phyloP scores from a whole-genome alignment of 1,284 basidiomycete species.

The Prillingera fragicola region DNA sequence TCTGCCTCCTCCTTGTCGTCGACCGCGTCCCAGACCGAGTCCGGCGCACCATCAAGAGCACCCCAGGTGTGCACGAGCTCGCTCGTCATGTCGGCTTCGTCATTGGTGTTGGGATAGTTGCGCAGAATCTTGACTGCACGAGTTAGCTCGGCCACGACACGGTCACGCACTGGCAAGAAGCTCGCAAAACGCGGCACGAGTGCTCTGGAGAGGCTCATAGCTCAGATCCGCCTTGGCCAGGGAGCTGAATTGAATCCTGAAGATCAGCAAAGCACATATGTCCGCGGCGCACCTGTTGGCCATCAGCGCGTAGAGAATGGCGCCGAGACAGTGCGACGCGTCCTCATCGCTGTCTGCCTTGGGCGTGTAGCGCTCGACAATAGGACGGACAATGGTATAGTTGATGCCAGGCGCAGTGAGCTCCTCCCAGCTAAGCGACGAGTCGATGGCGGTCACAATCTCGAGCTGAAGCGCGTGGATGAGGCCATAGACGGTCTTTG shows the following conservation, averaged over 20 bases:
- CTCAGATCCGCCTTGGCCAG: slow-evolving; percentile 62
- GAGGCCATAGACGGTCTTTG: slow-evolving; percentile 30
- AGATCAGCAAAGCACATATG: slow-evolving; percentile 53
- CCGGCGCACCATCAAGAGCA: slow-evolving; percentile 70
- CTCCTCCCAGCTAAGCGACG: slow-evolving; percentile 74
- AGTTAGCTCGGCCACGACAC: neutral
- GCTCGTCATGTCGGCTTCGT: slow-evolving; percentile 63
- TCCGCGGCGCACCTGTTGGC: slow-evolving; percentile 36
- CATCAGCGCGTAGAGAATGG: slow-evolving; percentile 40
- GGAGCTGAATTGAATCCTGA: slow-evolving; percentile 44
- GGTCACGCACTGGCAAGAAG: slow-evolving; percentile 58
- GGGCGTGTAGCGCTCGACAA: slow-evolving; percentile 68
- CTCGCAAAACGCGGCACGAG: slow-evolving; percentile 73
- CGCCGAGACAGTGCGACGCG: slow-evolving; percentile 24
- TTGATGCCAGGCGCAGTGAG: slow-evolving; percentile 76
- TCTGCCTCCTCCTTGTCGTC: slow-evolving; percentile 55
- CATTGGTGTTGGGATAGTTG: slow-evolving; percentile 56
- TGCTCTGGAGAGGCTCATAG: slow-evolving; percentile 62
- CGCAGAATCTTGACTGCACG: slow-evolving; percentile 67
- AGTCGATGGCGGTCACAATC: slow-evolving; percentile 53
- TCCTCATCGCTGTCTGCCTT: slow-evolving; percentile 46
- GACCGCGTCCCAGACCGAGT: slow-evolving; percentile 61
- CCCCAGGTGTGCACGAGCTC: slow-evolving; percentile 73
- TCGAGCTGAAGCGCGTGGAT: slow-evolving; percentile 40
- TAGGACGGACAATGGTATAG: slow-evolving; percentile 71